These are phyloP conservation scores for Magnolia kwangsiensis DNA, from an alignment of 164 flowering plant genomes.

Conservation along the genomic window DNA sequence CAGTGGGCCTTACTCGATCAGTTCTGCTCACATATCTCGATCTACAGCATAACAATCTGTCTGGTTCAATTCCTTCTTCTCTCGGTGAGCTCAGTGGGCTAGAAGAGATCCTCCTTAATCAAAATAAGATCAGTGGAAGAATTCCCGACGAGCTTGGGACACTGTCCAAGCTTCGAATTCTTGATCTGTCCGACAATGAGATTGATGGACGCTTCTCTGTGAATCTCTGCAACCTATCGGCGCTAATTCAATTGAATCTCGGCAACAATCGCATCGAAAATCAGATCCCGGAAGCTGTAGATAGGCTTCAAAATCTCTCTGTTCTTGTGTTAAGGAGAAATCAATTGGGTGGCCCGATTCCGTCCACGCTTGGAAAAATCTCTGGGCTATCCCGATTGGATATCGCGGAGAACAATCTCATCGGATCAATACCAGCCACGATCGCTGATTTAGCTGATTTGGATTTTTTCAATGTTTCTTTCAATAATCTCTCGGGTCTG, in stretches of 20 bases:
- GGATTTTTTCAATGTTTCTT: slow-evolving; percentile 68
- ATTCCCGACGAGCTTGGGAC: slow-evolving; percentile 54
- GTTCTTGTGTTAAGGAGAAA: slow-evolving; percentile 47
- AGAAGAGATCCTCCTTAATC: slow-evolving; percentile 44
- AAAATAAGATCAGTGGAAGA: slow-evolving; percentile 52
- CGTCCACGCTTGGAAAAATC: slow-evolving; percentile 48
- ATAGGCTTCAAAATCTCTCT: slow-evolving; percentile 38
- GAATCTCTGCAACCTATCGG: slow-evolving; percentile 41
- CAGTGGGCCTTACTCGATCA: slow-evolving; percentile 40
- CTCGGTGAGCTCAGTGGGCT: slow-evolving; percentile 41
- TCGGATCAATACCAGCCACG: slow-evolving; percentile 63
- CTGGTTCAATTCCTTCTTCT: slow-evolving; percentile 67
- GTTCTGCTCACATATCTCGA: slow-evolving; percentile 59
- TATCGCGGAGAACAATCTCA: slow-evolving; percentile 54
- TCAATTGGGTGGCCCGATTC: slow-evolving; percentile 50
- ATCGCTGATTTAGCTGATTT: slow-evolving; percentile 51
- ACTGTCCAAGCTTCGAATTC: slow-evolving; percentile 38
- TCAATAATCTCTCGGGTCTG: slow-evolving; percentile 78
- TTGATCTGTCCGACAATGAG: slow-evolving; percentile 62
- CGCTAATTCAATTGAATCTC: slow-evolving; percentile 41
- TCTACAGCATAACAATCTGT: slow-evolving; percentile 70
- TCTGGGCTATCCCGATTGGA: slow-evolving; percentile 49
- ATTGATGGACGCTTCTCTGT: slow-evolving; percentile 54
- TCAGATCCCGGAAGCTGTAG: slow-evolving; percentile 42
- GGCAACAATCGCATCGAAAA: slow-evolving; percentile 41